Evolutionary conservation across 2,329 filamentous ascomycete genomes (phyloP).

Genomic region (Fusarium brevicatenulatum): DNA sequence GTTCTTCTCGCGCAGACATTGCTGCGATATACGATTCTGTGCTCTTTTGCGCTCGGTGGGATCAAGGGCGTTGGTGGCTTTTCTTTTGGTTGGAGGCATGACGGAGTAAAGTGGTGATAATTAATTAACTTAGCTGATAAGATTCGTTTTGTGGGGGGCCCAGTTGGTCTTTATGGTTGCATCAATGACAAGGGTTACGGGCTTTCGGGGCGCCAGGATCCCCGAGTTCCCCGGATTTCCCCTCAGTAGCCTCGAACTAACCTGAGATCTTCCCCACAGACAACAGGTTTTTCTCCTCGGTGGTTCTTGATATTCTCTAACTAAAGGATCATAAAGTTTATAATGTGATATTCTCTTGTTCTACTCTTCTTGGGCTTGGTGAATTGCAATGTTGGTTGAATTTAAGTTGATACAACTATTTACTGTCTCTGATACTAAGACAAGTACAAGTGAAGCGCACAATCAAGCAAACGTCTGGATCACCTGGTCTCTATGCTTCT

Average conservation of each 20-base stretch:
- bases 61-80: background rate
- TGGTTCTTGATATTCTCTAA: background rate
- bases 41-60: background rate
- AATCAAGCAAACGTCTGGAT: background rate
- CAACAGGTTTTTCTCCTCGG: background rate
- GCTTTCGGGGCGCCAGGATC: background rate
- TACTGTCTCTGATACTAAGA: background rate
- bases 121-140: too few species aligned
- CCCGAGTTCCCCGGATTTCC: background rate
- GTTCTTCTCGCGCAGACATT: background rate
- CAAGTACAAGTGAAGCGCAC: background rate
- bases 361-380: background rate
- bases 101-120: background rate
- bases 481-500: background rate
- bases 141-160: background rate
- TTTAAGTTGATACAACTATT: background rate
- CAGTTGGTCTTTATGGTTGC: background rate
- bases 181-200: background rate
- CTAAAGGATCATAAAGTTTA: background rate
- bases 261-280: background rate
- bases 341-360: accelerated
- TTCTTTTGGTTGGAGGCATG: background rate
- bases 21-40: background rate
- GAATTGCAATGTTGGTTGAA: too few species aligned
- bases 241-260: background rate